Percentiles rank a stretch among this genome's conserved stretches.
Conservation (phyloP, 2,329 filamentous ascomycete genomes). For the Raffaelea arxii region DNA sequence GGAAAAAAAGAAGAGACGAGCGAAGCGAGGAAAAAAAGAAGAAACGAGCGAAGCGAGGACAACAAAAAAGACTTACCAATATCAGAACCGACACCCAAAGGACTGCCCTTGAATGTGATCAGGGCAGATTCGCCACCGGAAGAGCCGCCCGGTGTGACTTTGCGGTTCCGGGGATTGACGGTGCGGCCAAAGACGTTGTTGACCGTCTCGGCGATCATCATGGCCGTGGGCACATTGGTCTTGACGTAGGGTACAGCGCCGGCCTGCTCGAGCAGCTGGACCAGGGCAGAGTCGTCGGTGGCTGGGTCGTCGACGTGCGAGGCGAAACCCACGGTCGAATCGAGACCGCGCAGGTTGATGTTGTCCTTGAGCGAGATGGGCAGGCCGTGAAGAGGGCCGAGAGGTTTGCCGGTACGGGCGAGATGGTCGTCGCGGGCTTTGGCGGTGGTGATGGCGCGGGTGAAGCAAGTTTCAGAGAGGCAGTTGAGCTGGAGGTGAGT, state of each 20-base stretch:
- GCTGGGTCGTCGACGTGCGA: constrained; percentile 51
- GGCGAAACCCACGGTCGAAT: constrained; percentile 54
- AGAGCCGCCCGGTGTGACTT: constrained; percentile 52
- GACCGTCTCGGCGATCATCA: constrained; percentile 60
- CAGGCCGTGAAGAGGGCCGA: constrained; percentile 57
- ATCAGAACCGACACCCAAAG: constrained; percentile 54
- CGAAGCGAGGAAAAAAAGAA: no score
- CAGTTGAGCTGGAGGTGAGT: constrained; percentile 30
- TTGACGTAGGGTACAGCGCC: constrained; percentile 49
- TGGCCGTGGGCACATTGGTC: constrained; percentile 48
- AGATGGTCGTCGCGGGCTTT: constrained; percentile 39
- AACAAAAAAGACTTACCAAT: constrained; percentile 41
- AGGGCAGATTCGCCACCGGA: constrained; percentile 60
- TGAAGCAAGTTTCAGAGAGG: constrained; percentile 43
- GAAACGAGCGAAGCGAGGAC: no score
- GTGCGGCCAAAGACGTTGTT: constrained; percentile 58
- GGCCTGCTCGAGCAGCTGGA: constrained; percentile 29
- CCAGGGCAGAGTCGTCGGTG: constrained; percentile 28
- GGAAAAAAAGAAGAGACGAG: no score
- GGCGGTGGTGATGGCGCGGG: constrained; percentile 39
- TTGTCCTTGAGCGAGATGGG: constrained; percentile 63
- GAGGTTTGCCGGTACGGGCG: constrained; percentile 30
- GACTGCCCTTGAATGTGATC: constrained; percentile 46
- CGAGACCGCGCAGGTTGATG: constrained; percentile 51
- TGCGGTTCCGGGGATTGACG: constrained; percentile 49